Conservation (phyloP, 108 stramenopile species). For the Phaeodactylum tricornutum region DNA sequence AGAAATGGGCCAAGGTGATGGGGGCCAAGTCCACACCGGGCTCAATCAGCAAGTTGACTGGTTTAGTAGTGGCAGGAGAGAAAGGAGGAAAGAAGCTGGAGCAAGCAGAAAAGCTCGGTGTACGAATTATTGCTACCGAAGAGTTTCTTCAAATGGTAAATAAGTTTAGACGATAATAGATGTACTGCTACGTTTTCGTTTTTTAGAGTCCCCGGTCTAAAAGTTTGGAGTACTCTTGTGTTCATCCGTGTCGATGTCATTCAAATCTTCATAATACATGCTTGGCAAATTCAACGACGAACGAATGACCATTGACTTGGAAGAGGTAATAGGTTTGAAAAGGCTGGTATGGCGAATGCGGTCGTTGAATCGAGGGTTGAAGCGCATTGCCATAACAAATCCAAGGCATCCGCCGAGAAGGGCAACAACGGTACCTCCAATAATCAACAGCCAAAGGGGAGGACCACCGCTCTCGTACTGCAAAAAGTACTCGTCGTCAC, state of each 20-base stretch:
- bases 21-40: constrained; percentile 67
- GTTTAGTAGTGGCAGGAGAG: constrained; percentile 64
- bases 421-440: constrained; percentile 18
- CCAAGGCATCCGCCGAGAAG: constrained; percentile 34
- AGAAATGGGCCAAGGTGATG: constrained; percentile 36
- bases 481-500: constrained; percentile 41
- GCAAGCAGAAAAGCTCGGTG: constrained; percentile 47
- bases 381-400: constrained; percentile 58
- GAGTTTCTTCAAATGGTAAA: constrained; percentile 51
- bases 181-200: too few relatives aligned
- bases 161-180: too few relatives aligned
- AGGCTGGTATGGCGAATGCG: constrained; percentile 16
- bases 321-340: constrained; percentile 16
- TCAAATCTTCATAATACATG: constrained; percentile 7
- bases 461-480: constrained; percentile 13
- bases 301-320: constrained; percentile 16
- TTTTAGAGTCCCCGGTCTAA: too few relatives aligned
- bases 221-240: too few relatives aligned
- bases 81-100: constrained; percentile 61
- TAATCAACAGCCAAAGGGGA: constrained; percentile 13
- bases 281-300: constrained; percentile 15
- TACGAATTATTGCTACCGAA: constrained; percentile 40
- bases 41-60: constrained; percentile 62
- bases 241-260: too few relatives aligned
- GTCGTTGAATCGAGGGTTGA: constrained; percentile 42